These are phyloP conservation scores for Scedosporium boydii DNA, from an alignment of 2,329 filamentous ascomycete species.

Conservation along the genomic window DNA sequence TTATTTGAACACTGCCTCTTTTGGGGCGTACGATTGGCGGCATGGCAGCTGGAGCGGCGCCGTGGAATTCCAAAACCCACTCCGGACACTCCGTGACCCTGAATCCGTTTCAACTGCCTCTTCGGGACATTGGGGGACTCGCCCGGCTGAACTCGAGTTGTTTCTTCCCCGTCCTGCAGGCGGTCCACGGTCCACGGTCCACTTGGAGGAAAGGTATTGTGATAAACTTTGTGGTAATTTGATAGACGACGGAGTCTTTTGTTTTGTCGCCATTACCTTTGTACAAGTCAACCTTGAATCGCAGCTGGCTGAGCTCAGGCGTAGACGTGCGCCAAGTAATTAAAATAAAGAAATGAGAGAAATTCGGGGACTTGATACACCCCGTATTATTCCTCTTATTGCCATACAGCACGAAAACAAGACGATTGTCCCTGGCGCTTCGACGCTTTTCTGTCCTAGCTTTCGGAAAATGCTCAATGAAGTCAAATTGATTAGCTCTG, in stretches of 20 bases:
- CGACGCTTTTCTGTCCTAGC: neutral
- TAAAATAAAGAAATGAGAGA: too few species aligned
- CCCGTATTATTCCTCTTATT: too few species aligned
- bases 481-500: neutral
- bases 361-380: too few species aligned
- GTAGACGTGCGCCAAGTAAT: too few species aligned
- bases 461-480: neutral
- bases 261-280: neutral
- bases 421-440: neutral
- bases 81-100: conserved; percentile 1
- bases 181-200: neutral
- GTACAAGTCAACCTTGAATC: too few species aligned
- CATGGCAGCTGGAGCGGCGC: neutral
- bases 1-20: neutral
- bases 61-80: neutral
- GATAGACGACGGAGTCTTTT: neutral
- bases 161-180: neutral
- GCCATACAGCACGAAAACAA: too few species aligned
- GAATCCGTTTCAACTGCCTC: conserved; percentile 1
- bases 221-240: neutral
- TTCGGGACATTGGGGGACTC: neutral
- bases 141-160: neutral
- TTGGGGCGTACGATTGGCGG: neutral
- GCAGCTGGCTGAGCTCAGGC: too few species aligned
- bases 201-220: neutral